Conservation (phyloP, 2,329 filamentous ascomycete genomes). For the Pezicula carpinea region DNA sequence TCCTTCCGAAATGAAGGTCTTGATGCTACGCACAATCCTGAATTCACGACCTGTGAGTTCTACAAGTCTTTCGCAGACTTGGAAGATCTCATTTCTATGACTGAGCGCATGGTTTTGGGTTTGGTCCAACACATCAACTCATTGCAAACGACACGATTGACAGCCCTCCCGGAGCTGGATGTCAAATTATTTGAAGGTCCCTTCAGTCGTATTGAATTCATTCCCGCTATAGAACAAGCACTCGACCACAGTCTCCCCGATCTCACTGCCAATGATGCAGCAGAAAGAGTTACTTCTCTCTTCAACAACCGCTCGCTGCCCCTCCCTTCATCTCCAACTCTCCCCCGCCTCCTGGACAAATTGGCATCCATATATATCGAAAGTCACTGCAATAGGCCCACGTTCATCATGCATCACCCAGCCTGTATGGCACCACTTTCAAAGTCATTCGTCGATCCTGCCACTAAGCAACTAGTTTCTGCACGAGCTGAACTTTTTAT, state of each 20-base stretch:
- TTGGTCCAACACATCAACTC: constrained; percentile 49
- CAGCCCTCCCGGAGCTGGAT: constrained; percentile 43
- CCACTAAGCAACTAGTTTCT: constrained; percentile 68
- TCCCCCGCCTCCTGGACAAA: constrained; percentile 73
- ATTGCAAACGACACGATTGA: constrained; percentile 41
- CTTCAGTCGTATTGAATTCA: constrained; percentile 72
- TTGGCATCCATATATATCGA: constrained; percentile 76
- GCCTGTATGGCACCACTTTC: constrained; percentile 86
- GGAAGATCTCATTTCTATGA: constrained; percentile 67
- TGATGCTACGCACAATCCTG: constrained; percentile 89
- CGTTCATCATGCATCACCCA: constrained; percentile 87
- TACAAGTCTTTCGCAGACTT: constrained; percentile 83
- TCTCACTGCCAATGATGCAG: constrained; percentile 44
- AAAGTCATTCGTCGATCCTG: constrained; percentile 75
- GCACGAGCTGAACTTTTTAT: constrained; percentile 85
- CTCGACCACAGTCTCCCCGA: constrained; percentile 44
- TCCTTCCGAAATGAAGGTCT: constrained; percentile 92
- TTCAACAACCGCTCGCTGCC: constrained; percentile 46
- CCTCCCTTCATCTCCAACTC: constrained; percentile 47
- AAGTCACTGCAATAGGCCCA: constrained; percentile 63
- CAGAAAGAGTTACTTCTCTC: constrained; percentile 50
- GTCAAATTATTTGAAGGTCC: constrained; percentile 44
- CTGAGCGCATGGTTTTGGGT: constrained; percentile 63
- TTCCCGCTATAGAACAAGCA: constrained; percentile 68
- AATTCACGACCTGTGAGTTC: constrained; percentile 97